A percentile compares a stretch with the other conserved stretches of the same genome.
These are phyloP conservation scores for Phytophthora pluvialis DNA, from an alignment of 352 stramenopile genomes.

Conservation along the genomic window DNA sequence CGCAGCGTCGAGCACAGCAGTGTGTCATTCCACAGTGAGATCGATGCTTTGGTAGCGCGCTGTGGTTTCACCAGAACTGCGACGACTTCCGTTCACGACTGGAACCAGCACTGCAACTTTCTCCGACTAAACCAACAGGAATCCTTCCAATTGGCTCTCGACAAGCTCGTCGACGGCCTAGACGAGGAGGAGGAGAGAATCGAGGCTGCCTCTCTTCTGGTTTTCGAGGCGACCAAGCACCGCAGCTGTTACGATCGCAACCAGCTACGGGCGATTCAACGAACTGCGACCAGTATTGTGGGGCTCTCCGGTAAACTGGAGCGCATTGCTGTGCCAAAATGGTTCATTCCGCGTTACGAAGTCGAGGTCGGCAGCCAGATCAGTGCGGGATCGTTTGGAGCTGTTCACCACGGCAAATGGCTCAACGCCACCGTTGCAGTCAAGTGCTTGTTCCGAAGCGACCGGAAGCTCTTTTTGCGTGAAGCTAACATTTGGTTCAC, in stretches of 20 bases:
- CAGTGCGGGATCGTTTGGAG: slow-evolving; percentile 37
- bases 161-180: slow-evolving; percentile 14
- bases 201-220: slow-evolving; percentile 30
- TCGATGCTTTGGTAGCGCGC: slow-evolving; percentile 30
- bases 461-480: slow-evolving; percentile 38
- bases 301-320: slow-evolving; percentile 3
- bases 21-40: slow-evolving; percentile 27
- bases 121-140: slow-evolving; percentile 23
- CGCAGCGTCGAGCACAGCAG: slow-evolving; percentile 26
- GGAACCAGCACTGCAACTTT: slow-evolving; percentile 25
- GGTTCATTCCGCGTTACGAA: slow-evolving; percentile 40
- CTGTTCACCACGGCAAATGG: slow-evolving; percentile 38
- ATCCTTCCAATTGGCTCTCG: slow-evolving; percentile 27
- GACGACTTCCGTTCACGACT: slow-evolving; percentile 24
- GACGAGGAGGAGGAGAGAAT: slow-evolving; percentile 21
- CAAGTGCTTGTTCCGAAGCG: slow-evolving; percentile 41
- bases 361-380: slow-evolving; percentile 26
- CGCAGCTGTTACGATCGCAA: slow-evolving; percentile 34
- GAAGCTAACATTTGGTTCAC: slow-evolving; percentile 46
- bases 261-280: slow-evolving; percentile 26
- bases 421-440: slow-evolving; percentile 40
- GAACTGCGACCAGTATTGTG: slow-evolving; percentile 12
- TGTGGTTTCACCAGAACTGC: slow-evolving; percentile 22
- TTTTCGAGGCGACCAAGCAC: slow-evolving; percentile 39
- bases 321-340: slow-evolving; percentile 22